These are phyloP conservation scores for Boletus insuetus DNA, from an alignment of 768 basidiomycete genomes.

Conservation along the genomic window DNA sequence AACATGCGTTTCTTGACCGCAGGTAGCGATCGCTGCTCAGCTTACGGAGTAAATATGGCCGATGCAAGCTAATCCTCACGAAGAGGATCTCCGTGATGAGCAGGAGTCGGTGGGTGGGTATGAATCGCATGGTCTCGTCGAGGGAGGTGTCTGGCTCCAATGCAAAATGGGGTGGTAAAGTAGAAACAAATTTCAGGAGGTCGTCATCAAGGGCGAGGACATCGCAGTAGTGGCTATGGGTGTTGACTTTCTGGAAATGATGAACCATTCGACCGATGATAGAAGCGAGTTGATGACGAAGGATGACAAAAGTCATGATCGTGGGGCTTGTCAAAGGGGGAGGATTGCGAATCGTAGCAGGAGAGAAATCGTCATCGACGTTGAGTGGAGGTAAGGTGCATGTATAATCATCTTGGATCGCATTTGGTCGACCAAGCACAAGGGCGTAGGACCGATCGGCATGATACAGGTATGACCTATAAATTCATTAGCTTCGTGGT, in stretches of 20 bases:
- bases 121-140: slow-evolving; percentile 60
- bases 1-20: slow-evolving; percentile 81
- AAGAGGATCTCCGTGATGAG: slow-evolving; percentile 88
- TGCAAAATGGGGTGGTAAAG: slow-evolving; percentile 77
- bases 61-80: slow-evolving; percentile 78
- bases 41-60: slow-evolving; percentile 79
- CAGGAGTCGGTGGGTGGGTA: slow-evolving; percentile 85
- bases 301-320: slow-evolving; percentile 82
- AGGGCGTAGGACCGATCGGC: slow-evolving; percentile 91
- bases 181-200: slow-evolving; percentile 68
- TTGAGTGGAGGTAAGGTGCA: slow-evolving; percentile 78
- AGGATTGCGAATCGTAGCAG: slow-evolving; percentile 45
- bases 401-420: slow-evolving; percentile 87
- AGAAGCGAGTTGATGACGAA: slow-evolving; percentile 75
- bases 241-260: slow-evolving; percentile 86
- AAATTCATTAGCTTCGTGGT: slow-evolving; percentile 4
- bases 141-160: slow-evolving; percentile 74
- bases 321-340: slow-evolving; percentile 70
- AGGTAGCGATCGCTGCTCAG: slow-evolving; percentile 77
- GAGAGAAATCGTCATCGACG: slow-evolving; percentile 57
- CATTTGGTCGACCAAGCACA: slow-evolving; percentile 85
- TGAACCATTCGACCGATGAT: slow-evolving; percentile 91
- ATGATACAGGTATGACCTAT: slow-evolving; percentile 87
- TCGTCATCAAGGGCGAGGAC: slow-evolving; percentile 82
- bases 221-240: slow-evolving; percentile 78